phyloP scores from a whole-genome alignment of 345 rosid species.

The Boechera divaricarpa region DNA sequence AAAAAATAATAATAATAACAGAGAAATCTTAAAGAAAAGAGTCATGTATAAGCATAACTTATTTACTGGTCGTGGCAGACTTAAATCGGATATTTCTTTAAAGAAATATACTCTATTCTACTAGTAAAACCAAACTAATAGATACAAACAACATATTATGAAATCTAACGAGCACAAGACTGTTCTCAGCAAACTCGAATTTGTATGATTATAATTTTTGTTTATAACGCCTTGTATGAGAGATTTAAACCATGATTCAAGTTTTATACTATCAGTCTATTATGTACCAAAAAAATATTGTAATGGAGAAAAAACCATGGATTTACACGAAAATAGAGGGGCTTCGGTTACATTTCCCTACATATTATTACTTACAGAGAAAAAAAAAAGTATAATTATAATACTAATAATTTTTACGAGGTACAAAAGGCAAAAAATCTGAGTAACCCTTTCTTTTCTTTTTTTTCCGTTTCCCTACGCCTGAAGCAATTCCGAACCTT shows the following conservation, averaged over 20 bases:
- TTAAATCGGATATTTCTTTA: too few species aligned
- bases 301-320: conserved; percentile 22
- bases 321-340: conserved; percentile 28
- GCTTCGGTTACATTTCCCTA: conserved; percentile 27
- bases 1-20: neutral
- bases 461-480: neutral
- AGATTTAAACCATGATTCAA: neutral
- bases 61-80: too few species aligned
- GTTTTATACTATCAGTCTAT: neutral
- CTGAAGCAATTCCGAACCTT: conserved; percentile 29
- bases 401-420: conserved; percentile 20
- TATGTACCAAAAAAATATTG: neutral
- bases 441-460: conserved; percentile 1
- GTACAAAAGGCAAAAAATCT: conserved; percentile 28
- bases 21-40: neutral
- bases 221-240: neutral
- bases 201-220: neutral
- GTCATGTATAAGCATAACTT: neutral
- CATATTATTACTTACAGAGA: conserved; percentile 32
- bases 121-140: neutral
- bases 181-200: neutral
- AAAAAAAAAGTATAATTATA: neutral
- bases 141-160: neutral
- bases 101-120: neutral
- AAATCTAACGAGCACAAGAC: neutral